Percentiles rank a stretch among this genome's conserved stretches.
These are phyloP conservation scores for Physaria fendleri DNA, from an alignment of 345 rosid species.

Conservation along the genomic window DNA sequence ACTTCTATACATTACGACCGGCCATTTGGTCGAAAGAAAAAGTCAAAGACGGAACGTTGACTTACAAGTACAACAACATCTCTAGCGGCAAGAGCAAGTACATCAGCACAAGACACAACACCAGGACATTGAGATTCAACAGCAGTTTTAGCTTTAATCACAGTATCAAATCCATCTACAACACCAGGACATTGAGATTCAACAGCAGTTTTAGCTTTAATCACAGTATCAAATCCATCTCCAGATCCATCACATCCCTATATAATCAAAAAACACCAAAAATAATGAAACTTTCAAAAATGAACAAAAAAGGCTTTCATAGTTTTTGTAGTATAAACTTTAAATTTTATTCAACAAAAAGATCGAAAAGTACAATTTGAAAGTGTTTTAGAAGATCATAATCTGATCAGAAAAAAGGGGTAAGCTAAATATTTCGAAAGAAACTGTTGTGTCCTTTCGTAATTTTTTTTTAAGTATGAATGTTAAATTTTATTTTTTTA, in stretches of 20 bases:
- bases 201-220: constrained; percentile 72
- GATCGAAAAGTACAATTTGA: too few species aligned
- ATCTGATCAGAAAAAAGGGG: too few species aligned
- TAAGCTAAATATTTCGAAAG: too few species aligned
- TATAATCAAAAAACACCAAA: background rate
- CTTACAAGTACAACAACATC: constrained; percentile 79
- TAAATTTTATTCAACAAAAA: too few species aligned
- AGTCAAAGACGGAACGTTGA: too few species aligned
- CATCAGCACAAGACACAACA: constrained; percentile 81
- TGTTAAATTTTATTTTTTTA: too few species aligned
- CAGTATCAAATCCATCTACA: constrained; percentile 89
- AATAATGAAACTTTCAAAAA: background rate
- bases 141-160: constrained; percentile 59
- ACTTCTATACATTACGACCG: too few species aligned
- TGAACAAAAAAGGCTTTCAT: background rate
- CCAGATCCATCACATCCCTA: constrained; percentile 91
- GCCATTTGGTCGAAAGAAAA: too few species aligned
- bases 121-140: constrained; percentile 66
- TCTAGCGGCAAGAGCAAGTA: constrained; percentile 70
- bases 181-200: constrained; percentile 73
- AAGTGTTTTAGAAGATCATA: too few species aligned
- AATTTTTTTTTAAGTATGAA: too few species aligned
- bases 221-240: constrained; percentile 58
- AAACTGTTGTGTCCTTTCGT: too few species aligned
- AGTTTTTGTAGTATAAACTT: too few species aligned